phyloP scores from a whole-genome alignment of 1,284 basidiomycete genomes.

The Malassezia obtusa region DNA sequence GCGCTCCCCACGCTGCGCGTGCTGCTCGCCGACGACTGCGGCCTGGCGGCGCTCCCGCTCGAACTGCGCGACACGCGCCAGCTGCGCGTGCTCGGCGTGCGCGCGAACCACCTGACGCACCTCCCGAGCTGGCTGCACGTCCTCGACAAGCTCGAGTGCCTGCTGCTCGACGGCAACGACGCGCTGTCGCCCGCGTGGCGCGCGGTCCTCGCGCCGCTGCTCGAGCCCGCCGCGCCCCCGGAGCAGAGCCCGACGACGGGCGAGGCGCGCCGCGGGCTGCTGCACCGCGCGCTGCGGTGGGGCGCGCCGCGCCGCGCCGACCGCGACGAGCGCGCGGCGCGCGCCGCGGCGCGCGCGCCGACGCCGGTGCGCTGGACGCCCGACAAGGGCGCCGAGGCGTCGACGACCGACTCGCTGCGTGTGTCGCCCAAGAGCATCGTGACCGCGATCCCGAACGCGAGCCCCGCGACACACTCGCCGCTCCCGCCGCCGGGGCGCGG shows the following conservation, averaged over 20 bases:
- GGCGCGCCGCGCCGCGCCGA: background rate
- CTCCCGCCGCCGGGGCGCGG: background rate
- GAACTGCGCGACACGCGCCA: constrained; percentile 53
- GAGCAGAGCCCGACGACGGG: background rate
- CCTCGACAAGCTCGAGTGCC: constrained; percentile 67
- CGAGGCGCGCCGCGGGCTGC: background rate
- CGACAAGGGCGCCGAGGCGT: background rate
- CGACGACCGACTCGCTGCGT: background rate
- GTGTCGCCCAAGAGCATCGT: background rate
- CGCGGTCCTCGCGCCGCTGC: constrained; percentile 57
- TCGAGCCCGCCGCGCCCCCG: background rate
- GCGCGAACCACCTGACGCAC: constrained; percentile 76
- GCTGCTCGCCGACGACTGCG: constrained; percentile 78
- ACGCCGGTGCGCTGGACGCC: background rate
- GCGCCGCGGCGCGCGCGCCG: background rate
- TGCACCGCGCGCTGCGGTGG: background rate
- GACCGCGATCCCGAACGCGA: background rate
- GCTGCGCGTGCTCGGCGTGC: constrained; percentile 74
- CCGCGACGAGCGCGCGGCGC: background rate
- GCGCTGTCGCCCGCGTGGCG: constrained; percentile 82
- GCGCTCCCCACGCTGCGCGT: constrained; percentile 69
- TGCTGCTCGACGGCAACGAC: constrained; percentile 83
- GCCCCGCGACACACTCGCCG: background rate
- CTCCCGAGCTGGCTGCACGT: constrained; percentile 87
- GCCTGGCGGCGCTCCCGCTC: constrained; percentile 60